These are phyloP conservation scores for Penicillium simplicissimum DNA, from an alignment of 495 filamentous ascomycete genomes.

Conservation along the genomic window DNA sequence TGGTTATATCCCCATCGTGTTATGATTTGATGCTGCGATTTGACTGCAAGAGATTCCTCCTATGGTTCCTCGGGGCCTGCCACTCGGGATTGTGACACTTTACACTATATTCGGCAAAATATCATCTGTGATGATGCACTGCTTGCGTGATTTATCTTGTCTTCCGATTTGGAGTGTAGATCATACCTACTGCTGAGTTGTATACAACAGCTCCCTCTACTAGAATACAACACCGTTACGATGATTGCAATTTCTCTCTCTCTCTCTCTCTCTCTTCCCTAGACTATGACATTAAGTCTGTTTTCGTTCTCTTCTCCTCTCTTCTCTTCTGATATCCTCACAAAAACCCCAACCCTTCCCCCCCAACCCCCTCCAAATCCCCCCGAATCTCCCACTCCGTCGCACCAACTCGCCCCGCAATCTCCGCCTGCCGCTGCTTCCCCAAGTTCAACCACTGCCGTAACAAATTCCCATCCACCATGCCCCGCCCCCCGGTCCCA, in stretches of 20 bases:
- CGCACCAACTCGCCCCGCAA: conserved; percentile 63
- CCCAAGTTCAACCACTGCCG: conserved; percentile 70
- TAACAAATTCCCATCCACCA: conserved; percentile 63
- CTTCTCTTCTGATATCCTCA: not conserved
- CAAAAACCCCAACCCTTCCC: conserved; percentile 55
- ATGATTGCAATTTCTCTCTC: no score
- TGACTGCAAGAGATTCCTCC: conserved; percentile 12
- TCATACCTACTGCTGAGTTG: not conserved
- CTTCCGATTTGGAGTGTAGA: not conserved
- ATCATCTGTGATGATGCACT: conserved; percentile 10
- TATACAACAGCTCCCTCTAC: no score
- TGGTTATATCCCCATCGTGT: conserved; percentile 38
- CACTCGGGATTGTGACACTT: not conserved
- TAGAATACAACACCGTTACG: no score
- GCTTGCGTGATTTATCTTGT: not conserved
- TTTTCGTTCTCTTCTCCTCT: not conserved
- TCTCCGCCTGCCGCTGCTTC: conserved; percentile 65
- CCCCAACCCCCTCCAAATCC: conserved; percentile 62
- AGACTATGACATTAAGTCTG: no score
- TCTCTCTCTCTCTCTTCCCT: not conserved
- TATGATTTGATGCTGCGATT: conserved; percentile 34
- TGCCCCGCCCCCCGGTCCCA: conserved; percentile 53
- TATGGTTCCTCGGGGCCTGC: conserved; percentile 15
- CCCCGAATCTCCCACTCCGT: conserved; percentile 57
- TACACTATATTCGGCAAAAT: conserved; percentile 10